These are phyloP conservation scores for Daldinia concentrica DNA, from an alignment of 495 filamentous ascomycete genomes.

Conservation along the genomic window DNA sequence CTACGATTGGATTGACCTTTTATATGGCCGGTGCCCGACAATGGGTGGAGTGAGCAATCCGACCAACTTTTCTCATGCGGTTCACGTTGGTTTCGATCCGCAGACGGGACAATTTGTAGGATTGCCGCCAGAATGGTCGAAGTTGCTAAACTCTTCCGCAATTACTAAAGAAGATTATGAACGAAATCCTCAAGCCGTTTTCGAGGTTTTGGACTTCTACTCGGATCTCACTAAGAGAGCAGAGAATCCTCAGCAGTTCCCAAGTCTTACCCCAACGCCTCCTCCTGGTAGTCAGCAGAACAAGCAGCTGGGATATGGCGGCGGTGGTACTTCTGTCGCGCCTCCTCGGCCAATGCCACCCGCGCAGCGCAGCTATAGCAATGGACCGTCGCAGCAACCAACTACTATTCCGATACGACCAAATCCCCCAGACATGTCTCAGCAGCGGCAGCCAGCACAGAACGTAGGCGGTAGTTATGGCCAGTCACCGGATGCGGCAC, in stretches of 20 bases:
- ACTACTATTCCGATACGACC: slow-evolving; percentile 49
- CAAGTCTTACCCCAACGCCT: slow-evolving; percentile 75
- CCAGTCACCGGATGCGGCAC: slow-evolving; percentile 66
- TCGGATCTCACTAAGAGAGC: slow-evolving; percentile 90
- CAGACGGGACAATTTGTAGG: slow-evolving; percentile 92
- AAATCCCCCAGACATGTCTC: slow-evolving; percentile 52
- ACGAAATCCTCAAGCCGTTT: slow-evolving; percentile 96
- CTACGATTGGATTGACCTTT: slow-evolving; percentile 98
- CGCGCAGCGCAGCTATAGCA: slow-evolving; percentile 58
- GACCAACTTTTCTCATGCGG: slow-evolving; percentile 94
- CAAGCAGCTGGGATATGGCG: slow-evolving; percentile 72
- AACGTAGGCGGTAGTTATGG: slow-evolving; percentile 56
- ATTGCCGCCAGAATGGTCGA: slow-evolving; percentile 94
- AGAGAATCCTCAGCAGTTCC: slow-evolving; percentile 80
- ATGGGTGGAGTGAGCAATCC: slow-evolving; percentile 99
- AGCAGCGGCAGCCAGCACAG: slow-evolving; percentile 59
- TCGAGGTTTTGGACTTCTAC: slow-evolving; percentile 97
- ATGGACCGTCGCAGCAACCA: slow-evolving; percentile 39
- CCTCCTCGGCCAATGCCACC: slow-evolving; percentile 81
- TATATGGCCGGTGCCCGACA: slow-evolving; percentile 93
- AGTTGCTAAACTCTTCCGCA: slow-evolving; percentile 90
- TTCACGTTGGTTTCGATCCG: slow-evolving; percentile 97
- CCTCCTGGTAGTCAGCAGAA: slow-evolving; percentile 64
- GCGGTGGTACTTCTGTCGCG: slow-evolving; percentile 73
- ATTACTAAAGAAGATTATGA: slow-evolving; percentile 98